Base-by-base conservation (phyloP, 1,284 basidiomycete genomes). In the Austropuccinia psidii region DNA sequence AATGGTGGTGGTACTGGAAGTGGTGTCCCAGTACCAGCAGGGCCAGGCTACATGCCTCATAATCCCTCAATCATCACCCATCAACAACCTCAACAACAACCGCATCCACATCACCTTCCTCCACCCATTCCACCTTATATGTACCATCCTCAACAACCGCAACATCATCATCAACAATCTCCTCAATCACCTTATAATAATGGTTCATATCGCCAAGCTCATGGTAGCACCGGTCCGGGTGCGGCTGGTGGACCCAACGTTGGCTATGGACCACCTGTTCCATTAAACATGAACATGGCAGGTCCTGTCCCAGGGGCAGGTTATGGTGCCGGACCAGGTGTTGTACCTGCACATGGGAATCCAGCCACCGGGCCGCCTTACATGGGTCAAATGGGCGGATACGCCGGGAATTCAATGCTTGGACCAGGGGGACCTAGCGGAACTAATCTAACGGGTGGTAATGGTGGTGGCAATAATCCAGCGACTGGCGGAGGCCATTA, bases 81-180 rank as follows among this genome's bases (percentile, higher is more conserved):
- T 8, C 65, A 66, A 17, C 64, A 49, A 29, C 64, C 45, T 29
- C 64, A 66, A 27, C 17, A 24, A 58, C 55, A 29, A 7, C 37
- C 66, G 11, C 52, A 47, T 58, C 50, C 50, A 13, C 50, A 57
- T 35, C 66, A 55, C 7, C 47, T 54, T 39, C 69, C 69, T 21
- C 58, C 69, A 4, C 69, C 57, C 8, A 70, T 70, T 24, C 67
- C 67, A 43, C 67, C 67, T 27, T 70, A 70, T 45, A 55, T 70
- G 31, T 72, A 61, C 45, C 69, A 72, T 35, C 58, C 55, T 24
- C 69, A 61, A 54, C 64, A 50, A 27, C 69, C 35, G 1, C 33
- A 41, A 60, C 27, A 43, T 24, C 69, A 43, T n/a, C 67, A 70
- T 41, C 67, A 55, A 21, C 67, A 70, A 55, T 67, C 64, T 31